Evolutionary conservation across 768 basidiomycete genomes (phyloP).

Genomic region (Sutorius australiensis): DNA sequence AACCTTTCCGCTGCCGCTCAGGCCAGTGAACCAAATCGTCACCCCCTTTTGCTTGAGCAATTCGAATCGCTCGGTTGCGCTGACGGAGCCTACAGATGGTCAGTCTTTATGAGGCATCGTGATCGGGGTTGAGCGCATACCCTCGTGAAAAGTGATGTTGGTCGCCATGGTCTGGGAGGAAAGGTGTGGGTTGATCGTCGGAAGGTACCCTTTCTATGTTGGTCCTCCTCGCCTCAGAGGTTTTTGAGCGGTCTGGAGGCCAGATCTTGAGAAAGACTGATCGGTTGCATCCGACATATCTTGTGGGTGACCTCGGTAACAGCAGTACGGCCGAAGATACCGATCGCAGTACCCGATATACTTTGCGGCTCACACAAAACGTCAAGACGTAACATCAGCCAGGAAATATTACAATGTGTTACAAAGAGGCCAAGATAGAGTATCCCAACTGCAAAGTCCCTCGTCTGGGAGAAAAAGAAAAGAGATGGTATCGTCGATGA

Average conservation of each 20-base stretch:
- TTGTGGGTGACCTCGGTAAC: not conserved
- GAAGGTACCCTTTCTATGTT: slow-evolving; percentile 12
- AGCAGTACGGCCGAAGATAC: slow-evolving; percentile 11
- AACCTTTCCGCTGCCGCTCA: slow-evolving; percentile 94
- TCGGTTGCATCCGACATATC: not conserved
- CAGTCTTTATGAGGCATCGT: not conserved
- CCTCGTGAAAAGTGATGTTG: slow-evolving; percentile 70
- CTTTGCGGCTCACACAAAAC: not conserved
- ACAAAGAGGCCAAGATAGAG: slow-evolving; percentile 3
- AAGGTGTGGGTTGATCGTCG: not conserved
- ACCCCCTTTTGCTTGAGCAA: slow-evolving; percentile 78
- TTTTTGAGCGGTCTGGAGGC: not conserved
- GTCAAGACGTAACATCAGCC: not conserved
- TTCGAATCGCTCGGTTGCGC: slow-evolving; percentile 57
- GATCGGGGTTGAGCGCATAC: slow-evolving; percentile 29
- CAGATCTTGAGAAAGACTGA: slow-evolving; percentile 11
- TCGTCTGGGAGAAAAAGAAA: slow-evolving; percentile 2
- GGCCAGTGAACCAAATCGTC: slow-evolving; percentile 95
- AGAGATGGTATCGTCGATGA: slow-evolving; percentile 15
- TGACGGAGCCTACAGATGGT: slow-evolving; percentile 62
- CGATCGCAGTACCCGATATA: not conserved
- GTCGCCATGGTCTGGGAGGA: slow-evolving; percentile 28
- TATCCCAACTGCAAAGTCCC: slow-evolving; percentile 24
- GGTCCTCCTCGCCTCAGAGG: not conserved
- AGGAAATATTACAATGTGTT: not conserved